These are phyloP conservation scores for Clausena lansium DNA, from an alignment of 345 rosid species.

Conservation along the genomic window DNA sequence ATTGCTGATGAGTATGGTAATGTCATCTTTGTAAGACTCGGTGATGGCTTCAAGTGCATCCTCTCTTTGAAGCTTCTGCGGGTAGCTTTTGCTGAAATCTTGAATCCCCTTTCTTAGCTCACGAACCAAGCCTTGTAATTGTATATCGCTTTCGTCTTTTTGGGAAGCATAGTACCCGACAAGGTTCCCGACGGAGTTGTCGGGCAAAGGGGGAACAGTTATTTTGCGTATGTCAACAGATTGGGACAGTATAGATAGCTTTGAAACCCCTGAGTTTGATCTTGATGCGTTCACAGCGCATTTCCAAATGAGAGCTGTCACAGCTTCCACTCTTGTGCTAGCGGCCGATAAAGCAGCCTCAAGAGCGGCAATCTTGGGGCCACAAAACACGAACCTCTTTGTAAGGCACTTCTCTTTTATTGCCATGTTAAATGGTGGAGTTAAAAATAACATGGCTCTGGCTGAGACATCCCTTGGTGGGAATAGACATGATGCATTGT, in stretches of 20 bases:
- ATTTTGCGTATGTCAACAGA: constrained; percentile 11
- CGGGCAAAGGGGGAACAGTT: constrained; percentile 9
- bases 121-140: constrained; percentile 24
- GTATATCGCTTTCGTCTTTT: background rate
- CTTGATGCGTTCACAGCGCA: constrained; percentile 1
- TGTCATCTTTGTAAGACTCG: constrained; percentile 7
- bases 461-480: background rate
- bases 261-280: background rate
- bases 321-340: constrained; percentile 14
- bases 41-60: background rate
- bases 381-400: constrained; percentile 21
- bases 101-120: constrained; percentile 18
- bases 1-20: background rate
- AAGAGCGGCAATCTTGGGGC: constrained; percentile 4
- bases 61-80: constrained; percentile 8
- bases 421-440: background rate
- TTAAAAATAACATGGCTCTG: background rate
- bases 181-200: constrained; percentile 13
- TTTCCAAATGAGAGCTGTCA: constrained; percentile 27
- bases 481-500: background rate
- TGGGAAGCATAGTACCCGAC: background rate
- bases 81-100: constrained; percentile 2
- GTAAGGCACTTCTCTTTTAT: constrained; percentile 7
- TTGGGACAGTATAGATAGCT: background rate
- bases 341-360: background rate